phyloP scores from a whole-genome alignment of 192 early-diverging fungal species.

The Podila epicladia region DNA sequence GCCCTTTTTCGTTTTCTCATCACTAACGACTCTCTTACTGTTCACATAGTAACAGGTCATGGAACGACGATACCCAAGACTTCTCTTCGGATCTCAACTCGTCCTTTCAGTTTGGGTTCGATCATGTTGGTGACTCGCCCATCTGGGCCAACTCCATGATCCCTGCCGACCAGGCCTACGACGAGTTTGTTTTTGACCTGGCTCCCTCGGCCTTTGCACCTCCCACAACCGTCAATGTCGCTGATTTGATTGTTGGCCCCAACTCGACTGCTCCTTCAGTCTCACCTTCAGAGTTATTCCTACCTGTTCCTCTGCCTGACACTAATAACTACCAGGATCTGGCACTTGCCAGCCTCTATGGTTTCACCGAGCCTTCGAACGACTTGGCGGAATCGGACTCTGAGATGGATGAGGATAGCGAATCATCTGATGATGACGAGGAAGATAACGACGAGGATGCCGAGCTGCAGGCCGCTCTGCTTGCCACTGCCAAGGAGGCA shows the following conservation, averaged over 20 bases:
- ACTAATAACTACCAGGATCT: constrained; percentile 29
- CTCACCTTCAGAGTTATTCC: constrained; percentile 25
- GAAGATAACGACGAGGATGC: constrained; percentile 15
- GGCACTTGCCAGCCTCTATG: constrained; percentile 36
- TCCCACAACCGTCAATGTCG: constrained; percentile 39
- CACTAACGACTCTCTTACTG: neutral
- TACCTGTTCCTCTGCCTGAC: constrained; percentile 1
- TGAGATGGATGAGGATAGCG: neutral
- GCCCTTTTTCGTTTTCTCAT: neutral
- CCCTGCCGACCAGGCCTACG: constrained; percentile 39
- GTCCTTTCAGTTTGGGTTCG: constrained; percentile 22
- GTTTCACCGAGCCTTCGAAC: constrained; percentile 18
- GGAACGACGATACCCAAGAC: constrained; percentile 25
- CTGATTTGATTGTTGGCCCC: constrained; percentile 45
- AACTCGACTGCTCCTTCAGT: constrained; percentile 18
- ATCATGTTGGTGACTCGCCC: constrained; percentile 22
- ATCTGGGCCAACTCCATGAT: constrained; percentile 30
- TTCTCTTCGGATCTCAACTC: constrained; percentile 19
- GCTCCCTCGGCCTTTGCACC: constrained; percentile 21
- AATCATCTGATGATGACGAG: constrained; percentile 16
- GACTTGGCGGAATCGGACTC: constrained; percentile 10
- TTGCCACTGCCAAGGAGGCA: neutral
- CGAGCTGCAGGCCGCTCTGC: neutral
- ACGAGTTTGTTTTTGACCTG: constrained; percentile 46
- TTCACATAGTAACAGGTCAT: neutral